A percentile compares a stretch with the other conserved stretches of the same genome.
These are phyloP conservation scores for Sporisorium exsertum DNA, from an alignment of 1,284 basidiomycete genomes.

Conservation along the genomic window DNA sequence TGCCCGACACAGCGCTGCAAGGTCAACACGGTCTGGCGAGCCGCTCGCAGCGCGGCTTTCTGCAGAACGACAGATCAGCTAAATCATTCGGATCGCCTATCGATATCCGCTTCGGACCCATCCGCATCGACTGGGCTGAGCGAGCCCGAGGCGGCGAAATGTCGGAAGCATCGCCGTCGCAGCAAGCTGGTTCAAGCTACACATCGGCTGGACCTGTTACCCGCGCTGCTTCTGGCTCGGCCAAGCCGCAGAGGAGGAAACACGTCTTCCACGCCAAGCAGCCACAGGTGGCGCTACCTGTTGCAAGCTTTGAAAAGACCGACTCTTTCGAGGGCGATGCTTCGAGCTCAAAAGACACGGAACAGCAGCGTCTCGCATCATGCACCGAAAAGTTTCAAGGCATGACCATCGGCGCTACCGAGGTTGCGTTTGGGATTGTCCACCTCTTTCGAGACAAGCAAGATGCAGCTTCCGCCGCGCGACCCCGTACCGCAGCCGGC, in stretches of 20 bases:
- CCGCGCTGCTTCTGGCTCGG: background rate
- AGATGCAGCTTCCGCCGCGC: slow-evolving; percentile 24
- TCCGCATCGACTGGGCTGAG: slow-evolving; percentile 60
- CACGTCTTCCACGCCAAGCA: slow-evolving; percentile 43
- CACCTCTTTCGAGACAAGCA: slow-evolving; percentile 63
- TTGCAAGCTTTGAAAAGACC: slow-evolving; percentile 51
- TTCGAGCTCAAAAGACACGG: slow-evolving; percentile 7
- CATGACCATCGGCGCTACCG: slow-evolving; percentile 49
- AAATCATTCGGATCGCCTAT: slow-evolving; percentile 48
- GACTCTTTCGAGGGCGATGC: slow-evolving; percentile 55
- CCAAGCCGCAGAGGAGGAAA: slow-evolving; percentile 28
- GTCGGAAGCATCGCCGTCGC: slow-evolving; percentile 1
- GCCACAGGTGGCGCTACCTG: slow-evolving; percentile 41
- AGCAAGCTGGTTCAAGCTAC: slow-evolving; percentile 12
- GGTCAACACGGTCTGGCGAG: slow-evolving; percentile 31
- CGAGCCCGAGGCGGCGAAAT: background rate
- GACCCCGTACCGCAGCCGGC: background rate
- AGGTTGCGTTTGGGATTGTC: slow-evolving; percentile 67
- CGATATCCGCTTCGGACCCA: slow-evolving; percentile 55
- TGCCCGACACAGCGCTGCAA: slow-evolving; percentile 34
- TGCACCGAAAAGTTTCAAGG: slow-evolving; percentile 30
- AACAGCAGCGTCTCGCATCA: slow-evolving; percentile 11
- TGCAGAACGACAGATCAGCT: slow-evolving; percentile 13
- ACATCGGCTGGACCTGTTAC: background rate
- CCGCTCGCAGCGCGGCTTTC: slow-evolving; percentile 27